These are phyloP conservation scores for Ophiostoma tasmaniense DNA, from an alignment of 2,329 filamentous ascomycete genomes.

Conservation along the genomic window DNA sequence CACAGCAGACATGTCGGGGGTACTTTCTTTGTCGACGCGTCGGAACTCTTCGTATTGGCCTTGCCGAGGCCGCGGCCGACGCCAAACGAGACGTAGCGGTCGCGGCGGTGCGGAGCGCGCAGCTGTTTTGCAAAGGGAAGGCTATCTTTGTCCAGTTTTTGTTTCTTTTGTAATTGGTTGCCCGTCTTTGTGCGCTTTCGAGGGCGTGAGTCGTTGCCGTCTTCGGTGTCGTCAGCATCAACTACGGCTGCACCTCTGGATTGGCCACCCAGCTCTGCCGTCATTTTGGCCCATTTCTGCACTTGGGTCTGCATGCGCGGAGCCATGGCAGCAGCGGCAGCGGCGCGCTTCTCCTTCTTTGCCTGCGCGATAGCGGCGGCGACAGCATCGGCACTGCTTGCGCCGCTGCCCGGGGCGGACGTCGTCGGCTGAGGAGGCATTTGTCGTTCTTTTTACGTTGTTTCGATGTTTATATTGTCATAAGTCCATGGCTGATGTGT, in stretches of 20 bases:
- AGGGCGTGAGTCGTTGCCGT: conserved; percentile 16
- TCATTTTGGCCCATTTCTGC: conserved; percentile 63
- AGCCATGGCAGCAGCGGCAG: conserved; percentile 35
- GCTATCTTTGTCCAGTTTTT: background rate
- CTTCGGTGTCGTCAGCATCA: conserved; percentile 19
- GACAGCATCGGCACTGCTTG: conserved; percentile 5
- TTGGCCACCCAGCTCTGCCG: conserved; percentile 45
- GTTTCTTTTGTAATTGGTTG: background rate
- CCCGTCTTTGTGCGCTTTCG: conserved; percentile 16
- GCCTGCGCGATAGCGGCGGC: conserved; percentile 10
- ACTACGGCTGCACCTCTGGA: conserved; percentile 13
- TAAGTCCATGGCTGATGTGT: background rate
- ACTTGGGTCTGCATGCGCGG: conserved; percentile 43
- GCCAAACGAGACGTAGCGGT: conserved; percentile 49
- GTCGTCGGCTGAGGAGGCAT: conserved; percentile 6
- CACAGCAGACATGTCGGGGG: conserved; percentile 46
- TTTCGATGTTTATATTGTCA: background rate
- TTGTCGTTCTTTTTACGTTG: background rate
- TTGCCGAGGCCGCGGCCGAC: conserved; percentile 33
- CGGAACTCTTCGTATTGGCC: background rate
- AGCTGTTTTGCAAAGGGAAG: conserved; percentile 18
- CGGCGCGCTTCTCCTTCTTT: conserved; percentile 17
- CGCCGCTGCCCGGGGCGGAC: conserved; percentile 12
- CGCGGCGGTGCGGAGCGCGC: conserved; percentile 24
- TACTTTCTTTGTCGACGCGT: background rate